Conservation (phyloP, 257 asterid species). For the Cinchona pubescens region DNA sequence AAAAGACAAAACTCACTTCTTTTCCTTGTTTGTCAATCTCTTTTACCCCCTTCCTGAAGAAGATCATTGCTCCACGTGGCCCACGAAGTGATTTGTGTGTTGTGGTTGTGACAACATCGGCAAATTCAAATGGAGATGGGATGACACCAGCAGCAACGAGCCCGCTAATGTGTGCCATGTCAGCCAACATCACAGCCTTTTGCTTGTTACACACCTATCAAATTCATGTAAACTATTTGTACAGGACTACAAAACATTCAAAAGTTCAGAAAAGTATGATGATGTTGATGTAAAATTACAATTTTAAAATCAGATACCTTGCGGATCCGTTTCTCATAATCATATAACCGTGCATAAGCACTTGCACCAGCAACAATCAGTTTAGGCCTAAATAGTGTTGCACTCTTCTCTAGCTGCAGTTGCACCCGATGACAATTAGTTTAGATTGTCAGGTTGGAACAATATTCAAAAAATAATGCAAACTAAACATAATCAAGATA, state of each 20-base stretch:
- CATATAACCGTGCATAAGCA: constrained; percentile 52
- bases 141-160: constrained; percentile 94
- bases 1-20: constrained; percentile 43
- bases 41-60: constrained; percentile 81
- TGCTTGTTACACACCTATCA: constrained; percentile 36
- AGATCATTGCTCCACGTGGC: constrained; percentile 90
- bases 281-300: not conserved
- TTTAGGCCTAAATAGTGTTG: constrained; percentile 65
- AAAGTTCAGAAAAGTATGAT: not conserved
- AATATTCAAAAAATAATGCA: constrained; percentile 13
- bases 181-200: constrained; percentile 74
- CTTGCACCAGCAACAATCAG: constrained; percentile 92
- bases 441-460: constrained; percentile 2
- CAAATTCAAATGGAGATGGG: constrained; percentile 72
- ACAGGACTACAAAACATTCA: not conserved
- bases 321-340: constrained; percentile 25
- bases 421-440: constrained; percentile 20
- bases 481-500: not conserved
- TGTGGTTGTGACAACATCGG: constrained; percentile 90
- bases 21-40: constrained; percentile 71
- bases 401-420: constrained; percentile 43
- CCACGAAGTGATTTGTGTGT: constrained; percentile 96
- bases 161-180: constrained; percentile 98
- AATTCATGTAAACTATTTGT: constrained; percentile 4
- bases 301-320: constrained; percentile 22